A percentile compares a stretch with the other conserved stretches of the same genome.
phyloP scores from a whole-genome alignment of 805 yeast genomes.

The Peterozyma xylosa region DNA sequence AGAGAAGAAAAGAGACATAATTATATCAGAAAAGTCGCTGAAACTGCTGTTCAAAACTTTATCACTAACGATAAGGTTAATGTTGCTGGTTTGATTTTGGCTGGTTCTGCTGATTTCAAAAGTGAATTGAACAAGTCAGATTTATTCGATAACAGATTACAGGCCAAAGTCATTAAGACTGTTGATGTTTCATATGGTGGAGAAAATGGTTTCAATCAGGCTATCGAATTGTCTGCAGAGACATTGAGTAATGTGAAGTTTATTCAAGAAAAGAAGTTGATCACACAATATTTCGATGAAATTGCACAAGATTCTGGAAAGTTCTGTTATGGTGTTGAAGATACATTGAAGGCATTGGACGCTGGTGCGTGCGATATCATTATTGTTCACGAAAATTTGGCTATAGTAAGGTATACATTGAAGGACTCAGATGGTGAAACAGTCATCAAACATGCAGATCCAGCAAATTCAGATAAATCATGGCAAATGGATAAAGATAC shows the following conservation, averaged over 20 bases:
- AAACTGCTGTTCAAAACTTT: constrained; percentile 95
- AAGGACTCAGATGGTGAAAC: constrained; percentile 79
- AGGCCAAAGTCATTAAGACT: constrained; percentile 77
- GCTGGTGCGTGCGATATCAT: constrained; percentile 92
- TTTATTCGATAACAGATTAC: constrained; percentile 85
- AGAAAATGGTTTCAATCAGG: constrained; percentile 99
- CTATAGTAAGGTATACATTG: constrained; percentile 73
- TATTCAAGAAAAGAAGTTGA: constrained; percentile 95
- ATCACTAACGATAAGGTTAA: constrained; percentile 92
- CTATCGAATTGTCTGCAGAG: constrained; percentile 96
- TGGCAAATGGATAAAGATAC: constrained; percentile 75
- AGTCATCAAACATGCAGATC: constrained; percentile 64
- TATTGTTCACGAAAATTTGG: constrained; percentile 90
- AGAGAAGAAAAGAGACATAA: constrained; percentile 99
- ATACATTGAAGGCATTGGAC: constrained; percentile 92
- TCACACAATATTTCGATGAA: constrained; percentile 90
- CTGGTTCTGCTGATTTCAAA: constrained; percentile 99
- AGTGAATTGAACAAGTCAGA: constrained; percentile 90
- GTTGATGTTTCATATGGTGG: constrained; percentile 99
- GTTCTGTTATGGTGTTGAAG: constrained; percentile 96
- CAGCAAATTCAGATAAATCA: constrained; percentile 66
- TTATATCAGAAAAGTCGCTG: constrained; percentile 96
- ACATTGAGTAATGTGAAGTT: constrained; percentile 95
- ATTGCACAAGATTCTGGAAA: constrained; percentile 96
- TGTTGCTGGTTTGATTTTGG: constrained; percentile 89